phyloP scores from a whole-genome alignment of 1,139 yeast species.

The Candida neerlandica region DNA sequence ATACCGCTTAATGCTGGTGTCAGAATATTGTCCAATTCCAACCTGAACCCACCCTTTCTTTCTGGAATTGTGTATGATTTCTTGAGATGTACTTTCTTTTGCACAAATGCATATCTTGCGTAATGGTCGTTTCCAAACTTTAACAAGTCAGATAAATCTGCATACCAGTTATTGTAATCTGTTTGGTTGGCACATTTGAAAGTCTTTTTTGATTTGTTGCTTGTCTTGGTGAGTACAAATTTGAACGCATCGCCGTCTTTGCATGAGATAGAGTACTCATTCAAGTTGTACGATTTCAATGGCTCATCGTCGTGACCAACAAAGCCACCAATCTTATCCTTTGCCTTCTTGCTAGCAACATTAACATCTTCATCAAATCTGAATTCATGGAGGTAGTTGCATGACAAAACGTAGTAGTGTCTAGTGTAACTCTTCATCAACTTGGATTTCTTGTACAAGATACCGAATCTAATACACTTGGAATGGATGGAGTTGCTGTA shows the following conservation, averaged over 20 bases:
- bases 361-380: conserved; percentile 33
- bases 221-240: conserved; percentile 34
- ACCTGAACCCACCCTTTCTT: conserved; percentile 5
- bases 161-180: conserved; percentile 41
- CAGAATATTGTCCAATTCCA: conserved; percentile 11
- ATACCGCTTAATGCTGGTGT: conserved; percentile 26
- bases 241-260: conserved; percentile 40
- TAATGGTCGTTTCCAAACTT: conserved; percentile 39
- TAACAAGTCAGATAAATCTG: conserved; percentile 42
- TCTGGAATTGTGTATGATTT: conserved; percentile 4
- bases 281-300: conserved; percentile 45
- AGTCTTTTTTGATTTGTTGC: conserved; percentile 35
- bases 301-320: conserved; percentile 47
- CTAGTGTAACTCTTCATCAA: conserved; percentile 44
- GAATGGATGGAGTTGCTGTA: conserved; percentile 43
- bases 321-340: conserved; percentile 45
- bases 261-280: conserved; percentile 36
- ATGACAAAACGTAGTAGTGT: conserved; percentile 43
- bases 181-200: conserved; percentile 38
- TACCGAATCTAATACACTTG: conserved; percentile 48
- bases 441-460: conserved; percentile 46
- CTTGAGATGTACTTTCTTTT: conserved; percentile 12
- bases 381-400: conserved; percentile 51
- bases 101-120: conserved; percentile 37
- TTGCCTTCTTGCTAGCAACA: conserved; percentile 14